A percentile compares a stretch with the other conserved stretches of the same genome.
phyloP scores from a whole-genome alignment of 495 filamentous ascomycete species.

The Apodospora peruviana region DNA sequence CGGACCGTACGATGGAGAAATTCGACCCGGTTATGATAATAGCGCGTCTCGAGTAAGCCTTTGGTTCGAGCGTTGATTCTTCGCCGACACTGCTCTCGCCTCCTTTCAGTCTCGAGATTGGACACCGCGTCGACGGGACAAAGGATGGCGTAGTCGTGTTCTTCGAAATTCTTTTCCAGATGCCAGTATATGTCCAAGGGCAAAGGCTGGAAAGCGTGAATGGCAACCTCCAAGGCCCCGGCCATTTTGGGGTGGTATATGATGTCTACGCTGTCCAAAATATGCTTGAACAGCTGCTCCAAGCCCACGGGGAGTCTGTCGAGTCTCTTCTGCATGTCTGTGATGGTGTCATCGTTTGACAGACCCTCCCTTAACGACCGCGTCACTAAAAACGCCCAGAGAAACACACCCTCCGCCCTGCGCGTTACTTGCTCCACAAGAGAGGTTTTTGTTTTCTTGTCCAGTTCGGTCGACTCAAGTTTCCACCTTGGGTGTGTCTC shows the following conservation, averaged over 20 bases:
- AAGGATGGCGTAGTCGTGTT: neutral
- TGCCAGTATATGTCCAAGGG: slow-evolving; percentile 3
- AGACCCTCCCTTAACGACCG: no score
- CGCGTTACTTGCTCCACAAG: neutral
- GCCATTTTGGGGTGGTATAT: no score
- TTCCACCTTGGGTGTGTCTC: neutral
- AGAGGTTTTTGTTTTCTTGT: neutral
- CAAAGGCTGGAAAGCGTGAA: no score
- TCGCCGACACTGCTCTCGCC: neutral
- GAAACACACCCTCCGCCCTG: slow-evolving; percentile 2
- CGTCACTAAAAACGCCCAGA: no score
- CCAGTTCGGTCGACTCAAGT: neutral
- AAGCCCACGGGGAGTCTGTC: no score
- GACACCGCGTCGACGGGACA: neutral
- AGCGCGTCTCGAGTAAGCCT: neutral
- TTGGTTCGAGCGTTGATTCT: neutral
- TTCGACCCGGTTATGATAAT: neutral
- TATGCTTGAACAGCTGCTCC: no score
- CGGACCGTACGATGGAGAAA: neutral
- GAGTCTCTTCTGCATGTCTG: no score
- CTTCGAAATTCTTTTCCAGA: neutral
- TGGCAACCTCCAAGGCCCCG: no score
- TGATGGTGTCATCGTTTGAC: no score
- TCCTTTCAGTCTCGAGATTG: neutral
- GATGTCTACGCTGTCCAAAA: no score